Conservation (phyloP, 208 protist species). For the Balamuthia mandrillaris region DNA sequence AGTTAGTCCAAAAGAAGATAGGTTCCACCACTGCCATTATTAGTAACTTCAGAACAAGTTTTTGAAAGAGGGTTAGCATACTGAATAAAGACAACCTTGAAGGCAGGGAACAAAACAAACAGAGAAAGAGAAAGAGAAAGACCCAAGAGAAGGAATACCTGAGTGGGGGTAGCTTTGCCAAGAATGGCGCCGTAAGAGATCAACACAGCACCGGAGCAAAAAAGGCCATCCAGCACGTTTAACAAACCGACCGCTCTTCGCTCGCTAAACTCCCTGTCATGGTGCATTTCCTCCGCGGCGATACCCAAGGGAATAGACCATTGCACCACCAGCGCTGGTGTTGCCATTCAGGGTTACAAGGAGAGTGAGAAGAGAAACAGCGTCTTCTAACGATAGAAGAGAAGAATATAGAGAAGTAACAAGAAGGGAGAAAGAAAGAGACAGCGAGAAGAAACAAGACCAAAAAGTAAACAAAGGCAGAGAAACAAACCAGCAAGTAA, state of each 20-base stretch:
- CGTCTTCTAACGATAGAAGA: not conserved
- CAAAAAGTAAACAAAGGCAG: not conserved
- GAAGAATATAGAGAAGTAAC: not conserved
- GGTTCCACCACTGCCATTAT: conserved; percentile 34
- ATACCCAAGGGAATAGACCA: not conserved
- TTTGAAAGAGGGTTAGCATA: not conserved
- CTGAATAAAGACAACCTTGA: not conserved
- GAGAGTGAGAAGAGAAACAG: not conserved
- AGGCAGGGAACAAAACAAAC: not conserved
- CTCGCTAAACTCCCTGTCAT: not conserved
- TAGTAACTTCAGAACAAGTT: not conserved
- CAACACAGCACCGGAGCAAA: conserved; percentile 23
- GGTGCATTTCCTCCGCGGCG: not conserved
- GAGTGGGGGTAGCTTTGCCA: conserved; percentile 31
- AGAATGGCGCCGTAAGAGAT: conserved; percentile 47
- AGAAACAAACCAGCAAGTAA: not conserved
- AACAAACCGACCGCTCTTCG: not conserved
- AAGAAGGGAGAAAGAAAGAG: not conserved
- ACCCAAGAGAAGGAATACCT: conserved; percentile 31
- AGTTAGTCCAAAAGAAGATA: conserved; percentile 39
- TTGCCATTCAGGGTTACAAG: too few species aligned
- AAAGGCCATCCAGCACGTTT: conserved; percentile 8
- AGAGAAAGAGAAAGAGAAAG: not conserved
- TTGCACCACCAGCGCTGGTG: not conserved
- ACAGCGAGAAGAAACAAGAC: not conserved